Evolutionary conservation across 805 yeast genomes (phyloP), one percentile per base, ranked within the genome.

Genomic region (Candida pseudoglaebosa): DNA sequence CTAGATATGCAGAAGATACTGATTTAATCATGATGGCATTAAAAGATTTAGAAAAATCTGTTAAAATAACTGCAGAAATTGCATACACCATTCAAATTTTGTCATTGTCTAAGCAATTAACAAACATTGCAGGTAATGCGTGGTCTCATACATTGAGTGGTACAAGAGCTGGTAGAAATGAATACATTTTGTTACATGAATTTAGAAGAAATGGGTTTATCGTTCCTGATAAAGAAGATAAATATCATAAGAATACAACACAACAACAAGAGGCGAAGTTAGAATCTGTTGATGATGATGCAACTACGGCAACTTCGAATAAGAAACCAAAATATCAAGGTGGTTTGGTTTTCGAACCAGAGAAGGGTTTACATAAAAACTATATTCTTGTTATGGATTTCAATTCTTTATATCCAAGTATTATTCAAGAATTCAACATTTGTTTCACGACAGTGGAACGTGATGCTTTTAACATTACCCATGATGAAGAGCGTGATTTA

Each of bases 311-410:
- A 2, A 68, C 80, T 4, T 74, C 75, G 5, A 74, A 70, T 46
- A 77, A 78, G 53, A 84, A 82, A 56, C 81, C 88, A 13, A 85
- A 85, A 55, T 88, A 67, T 57, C 86, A 84, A 57, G 96, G 96
- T 71, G 96, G 99, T 58, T 73, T 88, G 47, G 99, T 93, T 21
- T 87, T 93, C 61, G 99, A 93, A 47, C 99, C 99, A 1, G 96
- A 86, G 53, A 88, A 84, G 56, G 99, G 99, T 2, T 68, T 93
- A 29, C 96, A 91, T 57, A 88, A 87, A 56, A 84, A 87, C 48
- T 86, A 83, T 56, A 77, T 89, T 2, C 65, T 93, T 45, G 99
- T 93, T 16, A 90, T 93, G 98, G 99, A 93, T 66, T 93, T 93
- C 81, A 93, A 93, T 65, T 88, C 96, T 35, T 75, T 93, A 66